Evolutionary conservation across 352 stramenopile genomes (phyloP).

Genomic region (Globisporangium acanthophoron): DNA sequence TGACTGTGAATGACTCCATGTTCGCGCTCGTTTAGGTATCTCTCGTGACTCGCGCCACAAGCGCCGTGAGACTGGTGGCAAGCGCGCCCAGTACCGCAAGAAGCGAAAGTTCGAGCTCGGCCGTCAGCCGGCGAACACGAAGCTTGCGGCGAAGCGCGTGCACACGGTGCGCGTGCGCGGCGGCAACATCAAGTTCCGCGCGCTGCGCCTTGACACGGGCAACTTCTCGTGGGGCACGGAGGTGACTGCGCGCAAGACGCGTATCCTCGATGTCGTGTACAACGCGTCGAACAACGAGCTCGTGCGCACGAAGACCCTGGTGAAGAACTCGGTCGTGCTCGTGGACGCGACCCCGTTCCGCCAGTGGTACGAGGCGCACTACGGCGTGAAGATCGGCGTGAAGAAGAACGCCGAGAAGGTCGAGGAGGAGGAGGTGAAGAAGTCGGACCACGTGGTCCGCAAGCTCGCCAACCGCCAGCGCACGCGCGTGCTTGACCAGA

Average conservation of each 20-base stretch:
- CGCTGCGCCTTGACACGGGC: slow-evolving; percentile 96
- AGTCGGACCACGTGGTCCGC: slow-evolving; percentile 90
- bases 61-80: slow-evolving; percentile 98
- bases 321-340: slow-evolving; percentile 98
- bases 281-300: slow-evolving; percentile 99
- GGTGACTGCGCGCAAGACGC: slow-evolving; percentile 96
- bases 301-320: slow-evolving; percentile 99
- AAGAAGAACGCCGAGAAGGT: slow-evolving; percentile 85
- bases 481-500: slow-evolving; percentile 88
- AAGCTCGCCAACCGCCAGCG: slow-evolving; percentile 94
- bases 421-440: slow-evolving; percentile 87
- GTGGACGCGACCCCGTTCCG: slow-evolving; percentile 99
- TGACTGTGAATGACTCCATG: background rate
- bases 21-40: slow-evolving; percentile 87
- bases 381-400: slow-evolving; percentile 90
- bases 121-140: slow-evolving; percentile 97
- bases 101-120: slow-evolving; percentile 99
- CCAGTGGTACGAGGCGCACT: slow-evolving; percentile 99
- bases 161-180: slow-evolving; percentile 94
- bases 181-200: slow-evolving; percentile 98
- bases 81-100: slow-evolving; percentile 97
- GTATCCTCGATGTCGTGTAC: slow-evolving; percentile 99
- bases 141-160: slow-evolving; percentile 97
- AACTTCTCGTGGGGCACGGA: slow-evolving; percentile 99
- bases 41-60: slow-evolving; percentile 99